These are phyloP conservation scores for Lepidium africanum DNA, from an alignment of 345 rosid species.

Conservation along the genomic window DNA sequence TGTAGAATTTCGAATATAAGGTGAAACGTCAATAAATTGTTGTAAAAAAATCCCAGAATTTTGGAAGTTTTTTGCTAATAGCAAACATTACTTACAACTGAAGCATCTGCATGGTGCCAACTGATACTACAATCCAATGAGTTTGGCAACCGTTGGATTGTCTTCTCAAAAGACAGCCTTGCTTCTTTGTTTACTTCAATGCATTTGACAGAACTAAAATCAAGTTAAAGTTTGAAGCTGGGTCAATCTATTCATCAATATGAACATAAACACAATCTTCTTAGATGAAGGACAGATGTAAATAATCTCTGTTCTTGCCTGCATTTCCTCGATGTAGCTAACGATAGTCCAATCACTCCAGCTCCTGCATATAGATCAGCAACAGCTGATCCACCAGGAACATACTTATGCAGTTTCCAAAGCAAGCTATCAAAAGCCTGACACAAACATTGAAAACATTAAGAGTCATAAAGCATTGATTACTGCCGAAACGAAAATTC, in stretches of 20 bases:
- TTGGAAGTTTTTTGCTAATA: background rate
- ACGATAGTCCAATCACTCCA: constrained; percentile 86
- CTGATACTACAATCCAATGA: constrained; percentile 62
- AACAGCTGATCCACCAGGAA: constrained; percentile 79
- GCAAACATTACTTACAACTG: constrained; percentile 45
- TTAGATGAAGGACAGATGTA: background rate
- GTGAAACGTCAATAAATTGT: background rate
- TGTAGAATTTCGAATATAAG: constrained; percentile 24
- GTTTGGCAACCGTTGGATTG: constrained; percentile 68
- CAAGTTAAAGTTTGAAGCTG: constrained; percentile 9
- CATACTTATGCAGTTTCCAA: constrained; percentile 79
- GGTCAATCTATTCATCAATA: constrained; percentile 7
- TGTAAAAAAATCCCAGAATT: background rate
- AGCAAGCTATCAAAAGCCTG: constrained; percentile 62
- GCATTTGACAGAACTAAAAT: constrained; percentile 77
- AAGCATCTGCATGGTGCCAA: constrained; percentile 90
- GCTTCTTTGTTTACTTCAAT: constrained; percentile 91
- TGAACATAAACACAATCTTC: background rate
- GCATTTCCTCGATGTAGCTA: constrained; percentile 84
- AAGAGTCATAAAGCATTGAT: background rate
- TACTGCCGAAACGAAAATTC: background rate
- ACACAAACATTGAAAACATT: background rate
- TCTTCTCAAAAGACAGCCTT: constrained; percentile 79
- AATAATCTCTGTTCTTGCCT: constrained; percentile 42
- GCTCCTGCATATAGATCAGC: constrained; percentile 97